A percentile compares a stretch with the other conserved stretches of the same genome.
Conservation (phyloP, 2,329 filamentous ascomycete genomes). For the Verticillium nubilum region DNA sequence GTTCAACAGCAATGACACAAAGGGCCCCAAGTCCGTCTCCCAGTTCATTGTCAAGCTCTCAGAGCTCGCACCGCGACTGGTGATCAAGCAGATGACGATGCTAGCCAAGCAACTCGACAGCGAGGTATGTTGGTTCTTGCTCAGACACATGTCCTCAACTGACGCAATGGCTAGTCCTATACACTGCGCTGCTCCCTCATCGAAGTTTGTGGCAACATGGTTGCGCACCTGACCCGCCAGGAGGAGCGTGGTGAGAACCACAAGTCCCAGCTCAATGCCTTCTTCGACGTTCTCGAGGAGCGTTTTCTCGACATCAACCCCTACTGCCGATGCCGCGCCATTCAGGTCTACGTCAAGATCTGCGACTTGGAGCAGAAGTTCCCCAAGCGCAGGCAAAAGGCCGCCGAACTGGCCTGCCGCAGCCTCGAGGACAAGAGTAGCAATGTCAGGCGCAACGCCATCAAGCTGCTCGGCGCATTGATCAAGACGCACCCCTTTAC, state of each 20-base stretch:
- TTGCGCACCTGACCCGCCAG: constrained; percentile 82
- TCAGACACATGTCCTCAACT: neutral
- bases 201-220: constrained; percentile 94
- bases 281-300: constrained; percentile 95
- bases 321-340: constrained; percentile 84
- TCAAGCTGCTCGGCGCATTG: constrained; percentile 82
- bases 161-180: constrained; percentile 59
- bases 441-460: constrained; percentile 90
- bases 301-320: constrained; percentile 95
- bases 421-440: constrained; percentile 98
- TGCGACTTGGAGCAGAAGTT: constrained; percentile 97
- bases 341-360: constrained; percentile 88
- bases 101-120: constrained; percentile 92
- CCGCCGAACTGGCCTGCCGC: constrained; percentile 77
- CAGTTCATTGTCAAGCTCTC: constrained; percentile 90
- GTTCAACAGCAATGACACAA: constrained; percentile 94
- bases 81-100: constrained; percentile 97
- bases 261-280: constrained; percentile 92
- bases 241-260: constrained; percentile 89
- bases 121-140: constrained; percentile 53
- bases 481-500: constrained; percentile 95
- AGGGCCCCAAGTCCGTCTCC: constrained; percentile 93
- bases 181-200: constrained; percentile 90
- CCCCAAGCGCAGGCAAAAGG: constrained; percentile 82
- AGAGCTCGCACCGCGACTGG: constrained; percentile 81